Conservation (phyloP, 768 basidiomycete genomes). For the Calocybe gangraenosa region DNA sequence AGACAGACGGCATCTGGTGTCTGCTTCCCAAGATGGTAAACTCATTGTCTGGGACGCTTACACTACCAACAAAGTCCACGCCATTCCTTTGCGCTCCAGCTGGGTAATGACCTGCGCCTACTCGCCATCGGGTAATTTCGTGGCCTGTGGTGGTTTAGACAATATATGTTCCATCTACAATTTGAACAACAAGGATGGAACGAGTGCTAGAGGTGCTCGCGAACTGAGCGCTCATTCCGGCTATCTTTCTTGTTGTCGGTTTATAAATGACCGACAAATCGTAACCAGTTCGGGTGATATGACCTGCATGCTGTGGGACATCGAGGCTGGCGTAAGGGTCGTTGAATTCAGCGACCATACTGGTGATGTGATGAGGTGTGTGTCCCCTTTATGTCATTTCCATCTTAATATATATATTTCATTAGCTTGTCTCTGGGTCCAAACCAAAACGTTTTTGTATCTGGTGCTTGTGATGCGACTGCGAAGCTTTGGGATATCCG, state of each 20-base stretch:
- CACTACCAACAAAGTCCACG: conserved; percentile 99
- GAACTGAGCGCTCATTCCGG: conserved; percentile 97
- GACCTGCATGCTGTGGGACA: conserved; percentile 99
- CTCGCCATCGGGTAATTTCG: conserved; percentile 93
- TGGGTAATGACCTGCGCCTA: conserved; percentile 99
- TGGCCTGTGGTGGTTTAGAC: conserved; percentile 98
- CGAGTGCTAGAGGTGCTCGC: conserved; percentile 81
- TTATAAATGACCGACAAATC: conserved; percentile 98
- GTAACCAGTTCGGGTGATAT: conserved; percentile 98
- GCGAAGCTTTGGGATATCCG: conserved; percentile 99
- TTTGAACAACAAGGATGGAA: conserved; percentile 76
- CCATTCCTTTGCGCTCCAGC: conserved; percentile 94
- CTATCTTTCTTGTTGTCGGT: conserved; percentile 96
- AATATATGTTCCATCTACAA: conserved; percentile 99
- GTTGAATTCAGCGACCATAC: conserved; percentile 99
- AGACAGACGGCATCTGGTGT: conserved; percentile 95
- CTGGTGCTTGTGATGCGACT: conserved; percentile 96
- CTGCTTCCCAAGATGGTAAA: conserved; percentile 99
- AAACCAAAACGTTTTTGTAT: conserved; percentile 94
- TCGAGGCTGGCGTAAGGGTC: conserved; percentile 95
- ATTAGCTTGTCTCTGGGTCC: conserved; percentile 88
- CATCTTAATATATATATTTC: conserved; percentile 13
- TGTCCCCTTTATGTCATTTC: background rate
- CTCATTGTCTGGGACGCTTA: conserved; percentile 99
- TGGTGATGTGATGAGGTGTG: conserved; percentile 98